Evolutionary conservation across 441 rosid species (phyloP).

Genomic region (Gossypium laxum): DNA sequence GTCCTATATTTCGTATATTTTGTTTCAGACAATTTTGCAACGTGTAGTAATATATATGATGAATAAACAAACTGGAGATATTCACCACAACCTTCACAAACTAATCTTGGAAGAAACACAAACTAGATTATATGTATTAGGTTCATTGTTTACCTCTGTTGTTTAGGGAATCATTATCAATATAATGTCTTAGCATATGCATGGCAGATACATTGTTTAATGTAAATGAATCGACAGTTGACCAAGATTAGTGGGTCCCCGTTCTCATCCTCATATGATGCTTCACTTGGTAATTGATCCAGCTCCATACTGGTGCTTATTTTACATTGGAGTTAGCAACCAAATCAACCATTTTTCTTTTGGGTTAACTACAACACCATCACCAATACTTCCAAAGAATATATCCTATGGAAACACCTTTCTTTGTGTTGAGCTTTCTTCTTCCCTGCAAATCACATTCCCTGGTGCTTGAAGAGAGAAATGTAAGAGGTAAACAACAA

Average conservation of each 20-base stretch:
- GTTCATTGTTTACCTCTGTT: not conserved
- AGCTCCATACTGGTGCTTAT: not conserved
- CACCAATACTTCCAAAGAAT: conserved; percentile 19
- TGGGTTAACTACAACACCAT: not conserved
- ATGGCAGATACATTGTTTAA: conserved; percentile 6
- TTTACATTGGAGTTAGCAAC: conserved; percentile 33
- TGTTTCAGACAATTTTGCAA: no score
- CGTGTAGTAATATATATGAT: no score
- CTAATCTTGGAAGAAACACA: conserved; percentile 10
- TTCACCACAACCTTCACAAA: not conserved
- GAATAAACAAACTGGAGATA: no score
- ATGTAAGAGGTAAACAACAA: no score
- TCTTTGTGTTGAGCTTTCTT: no score
- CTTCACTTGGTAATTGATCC: conserved; percentile 16
- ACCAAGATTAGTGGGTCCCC: not conserved
- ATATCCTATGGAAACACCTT: no score
- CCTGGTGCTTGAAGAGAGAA: no score
- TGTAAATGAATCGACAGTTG: conserved; percentile 5
- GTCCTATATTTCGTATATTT: no score
- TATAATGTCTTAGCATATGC: conserved; percentile 11
- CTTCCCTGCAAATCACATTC: no score
- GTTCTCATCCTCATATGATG: not conserved
- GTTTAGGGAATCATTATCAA: conserved; percentile 3
- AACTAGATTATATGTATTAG: conserved; percentile 10
- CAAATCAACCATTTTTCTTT: conserved; percentile 22